Evolutionary conservation across 129 eudicot species (phyloP), one percentile per base, ranked within the genome.

Genomic region (Flaveria ramosissima): DNA sequence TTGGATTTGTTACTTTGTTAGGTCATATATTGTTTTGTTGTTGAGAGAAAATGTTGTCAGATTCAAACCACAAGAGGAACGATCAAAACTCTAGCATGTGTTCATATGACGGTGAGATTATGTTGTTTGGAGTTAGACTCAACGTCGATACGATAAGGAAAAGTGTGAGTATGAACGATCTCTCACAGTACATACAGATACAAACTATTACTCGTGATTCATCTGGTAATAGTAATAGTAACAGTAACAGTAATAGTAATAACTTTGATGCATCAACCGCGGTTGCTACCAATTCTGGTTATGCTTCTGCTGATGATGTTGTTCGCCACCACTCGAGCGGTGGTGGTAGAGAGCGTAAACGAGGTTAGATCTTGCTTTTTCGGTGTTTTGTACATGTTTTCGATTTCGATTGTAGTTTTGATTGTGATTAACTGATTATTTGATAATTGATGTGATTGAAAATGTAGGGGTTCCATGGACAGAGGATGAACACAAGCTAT

Each of bases 131-230:
- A 3, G 99, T 94, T 32, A 81, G 99, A 68, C 89, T 94, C 17
- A 87, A 80, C 77, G 92, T 91, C 52, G 97, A 91, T 80, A 91
- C 97, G 19, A 87, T 94, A 92, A 89, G 99, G 85, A 94, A 94
- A 89, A 91, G 97, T 73, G 97, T 88, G 27, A 91, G 97, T 76
- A 86, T 94, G 90, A 94, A 89, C 78, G 86, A 94, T 80, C 85
- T 94, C 8, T 87, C 99, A 6, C 90, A 94, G 57, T 94, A 94
- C 62, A 85, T 84, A 71, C 85, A 71, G 13, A 41, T 51, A 7
- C 75, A 42, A 9, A 45, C 68, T 21, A 27, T 57, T 9, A 82
- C 87, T 41, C 85, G 61, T 55, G 83, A 74, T 24, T 75, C 81
- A 20, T 74, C 83, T 27, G 30, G 30, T 27, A 27, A 2, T 2